These are phyloP conservation scores for Ophiostoma piceae DNA, from an alignment of 2,329 filamentous ascomycete species.

Conservation along the genomic window DNA sequence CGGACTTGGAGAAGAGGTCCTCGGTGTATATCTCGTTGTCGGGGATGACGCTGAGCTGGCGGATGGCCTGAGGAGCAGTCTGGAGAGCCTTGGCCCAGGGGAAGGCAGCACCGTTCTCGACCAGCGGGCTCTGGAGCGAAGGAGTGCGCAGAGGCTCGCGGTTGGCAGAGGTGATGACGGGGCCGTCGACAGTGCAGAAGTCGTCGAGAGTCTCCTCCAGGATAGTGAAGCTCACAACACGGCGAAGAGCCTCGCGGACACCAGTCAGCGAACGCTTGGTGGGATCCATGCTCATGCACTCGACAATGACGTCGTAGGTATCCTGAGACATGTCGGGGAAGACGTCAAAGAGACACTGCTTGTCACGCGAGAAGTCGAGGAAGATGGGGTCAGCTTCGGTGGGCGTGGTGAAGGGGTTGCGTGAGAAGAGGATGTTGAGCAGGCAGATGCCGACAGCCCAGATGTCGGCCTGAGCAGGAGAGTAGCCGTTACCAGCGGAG, in stretches of 20 bases:
- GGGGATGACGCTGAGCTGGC: slow-evolving; percentile 81
- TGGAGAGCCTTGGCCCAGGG: slow-evolving; percentile 92
- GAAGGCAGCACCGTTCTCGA: slow-evolving; percentile 72
- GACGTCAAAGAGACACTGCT: slow-evolving; percentile 93
- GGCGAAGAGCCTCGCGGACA: slow-evolving; percentile 70
- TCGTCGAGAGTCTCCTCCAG: slow-evolving; percentile 88
- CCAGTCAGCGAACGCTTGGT: slow-evolving; percentile 76
- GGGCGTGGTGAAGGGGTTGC: slow-evolving; percentile 90
- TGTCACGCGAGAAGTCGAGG: slow-evolving; percentile 86
- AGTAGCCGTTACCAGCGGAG: slow-evolving; percentile 79
- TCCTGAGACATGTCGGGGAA: slow-evolving; percentile 99
- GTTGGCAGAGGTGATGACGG: slow-evolving; percentile 76
- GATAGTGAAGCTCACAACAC: slow-evolving; percentile 85
- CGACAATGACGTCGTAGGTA: slow-evolving; percentile 86
- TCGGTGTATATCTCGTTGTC: slow-evolving; percentile 73
- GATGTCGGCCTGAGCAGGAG: slow-evolving; percentile 85
- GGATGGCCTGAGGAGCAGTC: slow-evolving; percentile 62
- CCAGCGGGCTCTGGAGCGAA: slow-evolving; percentile 80
- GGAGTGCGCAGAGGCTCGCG: slow-evolving; percentile 93
- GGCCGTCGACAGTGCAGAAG: slow-evolving; percentile 79
- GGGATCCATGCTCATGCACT: slow-evolving; percentile 89
- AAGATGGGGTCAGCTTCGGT: slow-evolving; percentile 89
- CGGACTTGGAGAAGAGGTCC: slow-evolving; percentile 78
- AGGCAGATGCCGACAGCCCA: slow-evolving; percentile 97
- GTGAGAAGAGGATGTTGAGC: slow-evolving; percentile 91